Evolutionary conservation across 495 filamentous ascomycete genomes (phyloP).

Genomic region (Platismatia glauca): DNA sequence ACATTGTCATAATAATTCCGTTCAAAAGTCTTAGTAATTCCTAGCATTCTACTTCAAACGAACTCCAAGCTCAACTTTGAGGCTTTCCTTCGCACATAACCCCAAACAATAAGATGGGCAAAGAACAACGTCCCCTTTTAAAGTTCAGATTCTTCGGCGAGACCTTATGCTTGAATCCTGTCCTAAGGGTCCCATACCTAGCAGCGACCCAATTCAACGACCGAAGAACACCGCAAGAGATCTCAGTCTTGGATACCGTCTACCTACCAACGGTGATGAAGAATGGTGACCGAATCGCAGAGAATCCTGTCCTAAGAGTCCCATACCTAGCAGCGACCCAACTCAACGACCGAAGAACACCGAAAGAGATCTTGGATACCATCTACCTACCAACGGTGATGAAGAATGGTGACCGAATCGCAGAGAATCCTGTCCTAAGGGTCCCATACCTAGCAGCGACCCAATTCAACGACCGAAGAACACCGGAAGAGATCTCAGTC

Average conservation of each 20-base stretch:
- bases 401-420: too few species aligned
- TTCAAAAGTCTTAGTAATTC: too few species aligned
- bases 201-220: background rate
- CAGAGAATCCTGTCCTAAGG: background rate
- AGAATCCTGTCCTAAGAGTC: background rate
- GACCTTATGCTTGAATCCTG: background rate
- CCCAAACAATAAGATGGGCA: background rate
- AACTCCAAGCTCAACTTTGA: background rate
- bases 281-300: too few species aligned
- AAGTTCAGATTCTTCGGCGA: background rate
- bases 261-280: too few species aligned
- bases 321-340: background rate
- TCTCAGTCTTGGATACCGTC: background rate
- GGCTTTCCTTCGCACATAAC: background rate
- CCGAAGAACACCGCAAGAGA: background rate
- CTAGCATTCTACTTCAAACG: background rate
- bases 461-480: background rate
- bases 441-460: background rate
- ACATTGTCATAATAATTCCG: too few species aligned
- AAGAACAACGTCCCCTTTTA: background rate
- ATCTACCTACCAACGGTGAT: background rate
- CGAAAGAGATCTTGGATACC: background rate
- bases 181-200: background rate
- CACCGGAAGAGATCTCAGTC: background rate
- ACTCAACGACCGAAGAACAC: background rate